Conservation (phyloP, 2,329 filamentous ascomycete genomes). For the Pestalotiopsis sp. region DNA sequence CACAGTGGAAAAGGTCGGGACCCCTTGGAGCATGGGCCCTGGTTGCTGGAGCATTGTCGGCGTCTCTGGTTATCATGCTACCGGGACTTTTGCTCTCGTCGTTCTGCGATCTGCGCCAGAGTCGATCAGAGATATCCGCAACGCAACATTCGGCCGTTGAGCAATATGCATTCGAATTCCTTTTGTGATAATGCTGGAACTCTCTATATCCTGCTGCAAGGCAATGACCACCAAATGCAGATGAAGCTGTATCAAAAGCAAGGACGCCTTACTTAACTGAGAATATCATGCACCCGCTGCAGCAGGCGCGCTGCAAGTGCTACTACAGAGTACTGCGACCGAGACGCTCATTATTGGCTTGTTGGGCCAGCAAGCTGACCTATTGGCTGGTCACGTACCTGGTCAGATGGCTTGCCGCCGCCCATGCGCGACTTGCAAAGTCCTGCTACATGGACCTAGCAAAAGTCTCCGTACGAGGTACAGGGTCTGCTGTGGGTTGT, state of each 20-base stretch:
- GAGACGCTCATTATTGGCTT: conserved; percentile 12
- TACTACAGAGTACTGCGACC: conserved; percentile 1
- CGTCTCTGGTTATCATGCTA: not conserved
- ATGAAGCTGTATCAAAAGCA: conserved; percentile 1
- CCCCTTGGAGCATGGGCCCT: not conserved
- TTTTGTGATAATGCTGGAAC: not conserved
- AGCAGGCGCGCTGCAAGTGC: conserved; percentile 12
- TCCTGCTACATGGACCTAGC: not conserved
- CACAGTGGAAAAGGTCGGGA: not conserved
- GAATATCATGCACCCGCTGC: conserved; percentile 8
- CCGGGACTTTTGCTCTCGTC: not conserved
- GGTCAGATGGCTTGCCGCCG: conserved; percentile 9
- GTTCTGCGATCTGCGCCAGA: not conserved
- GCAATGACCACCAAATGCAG: not conserved
- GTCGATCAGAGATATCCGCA: not conserved
- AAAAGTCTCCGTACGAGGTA: not conserved
- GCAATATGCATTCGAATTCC: too few species aligned
- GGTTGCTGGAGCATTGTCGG: conserved; percentile 12
- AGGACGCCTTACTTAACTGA: conserved; percentile 9
- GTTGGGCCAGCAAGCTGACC: conserved; percentile 7
- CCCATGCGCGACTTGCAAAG: conserved; percentile 6
- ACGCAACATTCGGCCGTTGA: not conserved
- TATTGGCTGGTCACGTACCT: conserved; percentile 9
- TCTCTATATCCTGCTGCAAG: not conserved
- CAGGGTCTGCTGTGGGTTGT: not conserved